Evolutionary conservation across 345 rosid genomes (phyloP).

Genomic region (Raphanus sativus): DNA sequence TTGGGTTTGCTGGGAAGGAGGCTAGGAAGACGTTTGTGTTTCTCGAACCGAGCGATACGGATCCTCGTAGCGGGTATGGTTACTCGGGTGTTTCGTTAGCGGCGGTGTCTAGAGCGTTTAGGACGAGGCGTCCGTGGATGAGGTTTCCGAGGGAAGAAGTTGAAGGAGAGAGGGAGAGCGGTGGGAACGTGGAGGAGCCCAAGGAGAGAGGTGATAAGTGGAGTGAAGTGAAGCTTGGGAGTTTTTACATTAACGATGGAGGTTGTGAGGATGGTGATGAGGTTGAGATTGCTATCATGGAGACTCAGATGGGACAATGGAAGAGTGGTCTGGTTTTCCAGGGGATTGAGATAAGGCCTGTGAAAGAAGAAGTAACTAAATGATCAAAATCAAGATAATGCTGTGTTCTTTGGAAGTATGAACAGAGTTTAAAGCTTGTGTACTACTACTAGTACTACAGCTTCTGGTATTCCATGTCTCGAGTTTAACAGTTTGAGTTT

Average conservation of each 20-base stretch:
- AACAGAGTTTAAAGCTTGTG: conserved; percentile 2
- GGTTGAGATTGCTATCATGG: conserved; percentile 47
- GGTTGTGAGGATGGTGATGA: conserved; percentile 40
- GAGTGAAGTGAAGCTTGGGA: conserved; percentile 66
- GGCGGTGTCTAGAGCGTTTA: conserved; percentile 29
- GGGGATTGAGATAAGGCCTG: conserved; percentile 66
- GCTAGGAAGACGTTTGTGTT: conserved; percentile 16
- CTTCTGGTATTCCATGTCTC: not conserved
- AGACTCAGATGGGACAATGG: conserved; percentile 46
- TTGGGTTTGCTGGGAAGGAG: conserved; percentile 44
- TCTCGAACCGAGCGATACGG: conserved; percentile 1
- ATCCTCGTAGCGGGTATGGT: not conserved
- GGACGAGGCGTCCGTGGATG: conserved; percentile 31
- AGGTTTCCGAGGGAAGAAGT: not conserved
- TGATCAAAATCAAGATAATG: not conserved
- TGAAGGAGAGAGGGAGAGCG: conserved; percentile 16
- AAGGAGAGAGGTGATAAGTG: conserved; percentile 62
- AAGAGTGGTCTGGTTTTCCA: conserved; percentile 59
- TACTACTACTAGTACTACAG: not conserved
- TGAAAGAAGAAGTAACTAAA: conserved; percentile 11
- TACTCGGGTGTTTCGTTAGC: conserved; percentile 1
- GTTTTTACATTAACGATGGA: conserved; percentile 21
- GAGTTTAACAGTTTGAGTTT: conserved; percentile 8
- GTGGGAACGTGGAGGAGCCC: conserved; percentile 31
- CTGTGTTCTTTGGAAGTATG: not conserved